These are phyloP conservation scores for Yamadazyma dushanensis DNA, from an alignment of 1,139 yeast species.

Conservation along the genomic window DNA sequence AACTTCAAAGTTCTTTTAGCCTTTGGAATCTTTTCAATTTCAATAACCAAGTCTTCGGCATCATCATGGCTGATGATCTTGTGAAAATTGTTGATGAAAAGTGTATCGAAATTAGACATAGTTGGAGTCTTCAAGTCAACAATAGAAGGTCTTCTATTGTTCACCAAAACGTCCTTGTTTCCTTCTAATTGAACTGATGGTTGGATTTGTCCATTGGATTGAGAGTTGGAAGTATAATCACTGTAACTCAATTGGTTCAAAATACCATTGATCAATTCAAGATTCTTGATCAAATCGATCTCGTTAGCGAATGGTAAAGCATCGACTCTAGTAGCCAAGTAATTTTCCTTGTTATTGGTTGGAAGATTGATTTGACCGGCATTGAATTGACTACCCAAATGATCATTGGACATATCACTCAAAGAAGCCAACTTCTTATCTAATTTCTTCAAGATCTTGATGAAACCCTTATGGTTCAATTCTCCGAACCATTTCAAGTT, in stretches of 20 bases:
- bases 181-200: constrained; percentile 5
- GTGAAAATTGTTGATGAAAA: constrained; percentile 25
- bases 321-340: constrained; percentile 66
- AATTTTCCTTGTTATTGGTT: constrained; percentile 63
- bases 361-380: constrained; percentile 33
- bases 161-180: background rate
- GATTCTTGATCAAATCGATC: constrained; percentile 51
- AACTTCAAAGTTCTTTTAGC: constrained; percentile 36
- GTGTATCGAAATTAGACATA: constrained; percentile 30
- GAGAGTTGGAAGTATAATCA: constrained; percentile 11
- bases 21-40: constrained; percentile 26
- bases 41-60: constrained; percentile 37
- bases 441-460: constrained; percentile 84
- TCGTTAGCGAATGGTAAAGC: constrained; percentile 81
- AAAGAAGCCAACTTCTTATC: constrained; percentile 68
- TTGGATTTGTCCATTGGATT: constrained; percentile 10
- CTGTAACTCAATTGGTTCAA: constrained; percentile 40
- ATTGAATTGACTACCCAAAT: constrained; percentile 7
- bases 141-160: constrained; percentile 1
- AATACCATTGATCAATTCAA: constrained; percentile 56
- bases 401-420: constrained; percentile 18
- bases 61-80: constrained; percentile 48
- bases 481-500: constrained; percentile 94
- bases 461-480: constrained; percentile 85
- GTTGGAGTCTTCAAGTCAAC: constrained; percentile 6